Evolutionary conservation across 495 filamentous ascomycete species (phyloP), one percentile per base, ranked within the genome.

Genomic region (Sporormia fimetaria): DNA sequence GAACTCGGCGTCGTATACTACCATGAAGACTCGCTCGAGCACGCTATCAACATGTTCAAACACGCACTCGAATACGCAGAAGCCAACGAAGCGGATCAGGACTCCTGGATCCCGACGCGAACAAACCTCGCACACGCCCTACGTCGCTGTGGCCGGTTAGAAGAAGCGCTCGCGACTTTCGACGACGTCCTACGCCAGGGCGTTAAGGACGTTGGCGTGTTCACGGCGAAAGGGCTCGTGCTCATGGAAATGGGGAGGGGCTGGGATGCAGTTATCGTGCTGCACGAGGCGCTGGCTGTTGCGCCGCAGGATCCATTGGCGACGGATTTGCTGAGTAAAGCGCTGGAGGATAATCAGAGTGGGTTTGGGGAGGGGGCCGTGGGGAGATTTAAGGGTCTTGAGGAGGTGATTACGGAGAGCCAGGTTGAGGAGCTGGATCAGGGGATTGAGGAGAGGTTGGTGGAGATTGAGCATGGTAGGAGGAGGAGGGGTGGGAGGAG

Each of bases 1-100:
- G 90, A 99, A 61, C 75, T 95, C 54, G 90, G 88, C 18, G 81
- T 96, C 5, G 87, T 94, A 0, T 75, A 83, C 30, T 99, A 94
- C 58, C 87, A 96, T 55, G 84, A 94, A 56, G 80, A 87, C 49
- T 71, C 81, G 27, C 70, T 87, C 10, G 63, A 75, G 21, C 75
- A 78, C 10, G 81, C 90, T 4, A 71, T 80, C 9, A 64, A 68
- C 5, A 63, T 86, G 33, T 96, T 99, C 61, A 63, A 61, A 1
- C 72, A 74, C 49, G 81, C 88, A 0, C 70, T 99, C 16, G 58
- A 62, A 18, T 70, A 95, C 39, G 85, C 87, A 1, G 70, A 75
- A 0, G 78, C 86, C 15, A 86, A 90, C 33, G 75, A 82, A 42
- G 77, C 79, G 40, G 85, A 93, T 34, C 75, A 82, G 0, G 69